Evolutionary conservation across 225 moss, liverwort and hornwort species (phyloP), one percentile per base, ranked within the genome.

Genomic region (Thuidium tamariscinum): DNA sequence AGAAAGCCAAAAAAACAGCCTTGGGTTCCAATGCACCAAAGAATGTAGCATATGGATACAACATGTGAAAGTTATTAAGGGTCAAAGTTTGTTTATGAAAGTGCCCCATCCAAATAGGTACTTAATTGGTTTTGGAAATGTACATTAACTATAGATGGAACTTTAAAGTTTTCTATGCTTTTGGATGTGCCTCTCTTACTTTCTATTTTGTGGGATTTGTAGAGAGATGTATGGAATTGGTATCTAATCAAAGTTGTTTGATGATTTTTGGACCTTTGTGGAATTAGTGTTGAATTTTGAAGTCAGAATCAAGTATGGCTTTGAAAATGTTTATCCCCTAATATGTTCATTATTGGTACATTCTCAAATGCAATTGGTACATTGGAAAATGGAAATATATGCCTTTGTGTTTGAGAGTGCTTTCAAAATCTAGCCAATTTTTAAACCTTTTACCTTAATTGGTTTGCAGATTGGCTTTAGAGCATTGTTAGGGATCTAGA

Each of bases 401-500:
- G 26, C 8, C 2, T 70, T 70, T 14, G 41, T 69, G 1, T 25
- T 13, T 25, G 8, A 25, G 0, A 15, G 21, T 9, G 5, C 15
- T 26, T 70, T 70, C 26, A 42, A 26, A 42, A 26, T 4, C 7
- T 41, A 69, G 7, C 1, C 2, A 41, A 1, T 27, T 42, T 42
- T 16, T 9, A 0, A 70, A 15, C 70, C 41, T 15, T 46, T 46
- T 46, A 46, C 46, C 46, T 49, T 49, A 49, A 49, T 49, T 49
- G 49, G 49, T 49, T 11, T 49, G 11, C 10, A 49, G 17, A 6
- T 52, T 72, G 30, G 11, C 11, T 29, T 46, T 9, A 27, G 0
- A 44, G 6, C 10, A 29, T 44, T 0, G 0, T 46, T 7, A 18
- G 0, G 29, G 2, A 18, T 30, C 0, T 29, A 29, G 3, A 42